Evolutionary conservation across 1,139 yeast genomes (phyloP), one percentile per base, ranked within the genome.

Genomic region (Lodderomyces jiufengensis): DNA sequence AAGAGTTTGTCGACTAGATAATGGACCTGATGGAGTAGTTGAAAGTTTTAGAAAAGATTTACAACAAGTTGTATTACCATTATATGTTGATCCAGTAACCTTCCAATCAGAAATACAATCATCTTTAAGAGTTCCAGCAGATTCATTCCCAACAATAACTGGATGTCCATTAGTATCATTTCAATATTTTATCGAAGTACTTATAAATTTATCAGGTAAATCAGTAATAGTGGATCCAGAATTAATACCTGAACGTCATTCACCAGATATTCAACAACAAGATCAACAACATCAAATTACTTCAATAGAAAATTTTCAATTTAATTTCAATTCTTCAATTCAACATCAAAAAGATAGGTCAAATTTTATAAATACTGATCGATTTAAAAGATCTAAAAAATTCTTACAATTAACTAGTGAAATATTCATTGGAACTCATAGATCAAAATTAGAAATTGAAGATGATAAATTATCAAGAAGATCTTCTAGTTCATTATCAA

Each of bases 1-100:
- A 7, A 65, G 97, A 36, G 82, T 88, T 6, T 85, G 95, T 45
- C 67, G 95, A 16, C 76, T 88, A 28, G 84, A 82, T 44, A 70
- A 76, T 43, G 84, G 84, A 0, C 78, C 78, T 2, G 82, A 75
- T 35, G 72, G 78, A 12, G 70, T 78, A 20, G 68, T 78, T 31
- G 95, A 85, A 51, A 80, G 94, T 0, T 87, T 83, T 55, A 67
- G 97, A 44, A 88, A 88, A 54, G 97, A 88, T 53, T 64, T 88
- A 13, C 78, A 83, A 27, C 97, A 88, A 57, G 72, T 77, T 31
- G 73, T 87, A 1, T 70, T 84, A 1, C 95, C 96, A 1, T 60
- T 88, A n/a, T 81, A 78, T 45, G 78, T 86, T 15, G 92, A 86
- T 52, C 90, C 94, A 1, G 64, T 54, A 5, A 72, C 84, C 0